Evolutionary conservation across 768 basidiomycete species (phyloP).

Genomic region (Naganishia kalamii): DNA sequence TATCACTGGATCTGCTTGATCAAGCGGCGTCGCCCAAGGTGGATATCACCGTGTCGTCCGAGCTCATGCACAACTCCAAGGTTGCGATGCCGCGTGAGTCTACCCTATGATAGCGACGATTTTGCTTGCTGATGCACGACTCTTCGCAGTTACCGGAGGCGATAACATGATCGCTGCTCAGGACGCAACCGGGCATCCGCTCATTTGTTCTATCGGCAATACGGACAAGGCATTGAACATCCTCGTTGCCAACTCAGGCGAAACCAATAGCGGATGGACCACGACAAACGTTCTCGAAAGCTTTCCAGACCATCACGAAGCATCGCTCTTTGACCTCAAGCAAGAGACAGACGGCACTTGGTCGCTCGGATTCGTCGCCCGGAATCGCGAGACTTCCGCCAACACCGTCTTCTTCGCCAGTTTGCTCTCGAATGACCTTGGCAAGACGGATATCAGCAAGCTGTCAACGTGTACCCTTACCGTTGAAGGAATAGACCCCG

Average conservation of each 20-base stretch:
- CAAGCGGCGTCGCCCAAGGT: neutral
- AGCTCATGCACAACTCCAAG: slow-evolving; percentile 11
- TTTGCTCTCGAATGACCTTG: neutral
- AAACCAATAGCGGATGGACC: slow-evolving; percentile 1
- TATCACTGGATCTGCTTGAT: slow-evolving; percentile 4
- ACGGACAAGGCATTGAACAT: neutral
- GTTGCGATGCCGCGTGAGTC: neutral
- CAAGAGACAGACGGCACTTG: neutral
- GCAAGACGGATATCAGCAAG: neutral
- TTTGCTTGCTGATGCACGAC: no score
- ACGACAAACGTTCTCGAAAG: neutral
- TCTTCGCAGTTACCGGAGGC: neutral
- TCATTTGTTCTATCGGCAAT: neutral
- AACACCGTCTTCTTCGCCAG: neutral
- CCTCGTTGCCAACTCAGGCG: neutral
- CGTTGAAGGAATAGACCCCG: neutral
- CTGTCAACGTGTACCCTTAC: neutral
- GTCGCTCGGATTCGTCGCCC: neutral
- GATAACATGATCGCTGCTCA: neutral
- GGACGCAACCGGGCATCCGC: neutral
- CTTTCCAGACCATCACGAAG: neutral
- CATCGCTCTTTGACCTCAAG: neutral
- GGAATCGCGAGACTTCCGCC: neutral
- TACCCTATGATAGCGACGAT: neutral
- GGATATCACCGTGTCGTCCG: slow-evolving; percentile 11